Percentiles rank a stretch among this genome's conserved stretches.
Conservation (phyloP, 768 basidiomycete genomes). For the Cytidiella melzeri region DNA sequence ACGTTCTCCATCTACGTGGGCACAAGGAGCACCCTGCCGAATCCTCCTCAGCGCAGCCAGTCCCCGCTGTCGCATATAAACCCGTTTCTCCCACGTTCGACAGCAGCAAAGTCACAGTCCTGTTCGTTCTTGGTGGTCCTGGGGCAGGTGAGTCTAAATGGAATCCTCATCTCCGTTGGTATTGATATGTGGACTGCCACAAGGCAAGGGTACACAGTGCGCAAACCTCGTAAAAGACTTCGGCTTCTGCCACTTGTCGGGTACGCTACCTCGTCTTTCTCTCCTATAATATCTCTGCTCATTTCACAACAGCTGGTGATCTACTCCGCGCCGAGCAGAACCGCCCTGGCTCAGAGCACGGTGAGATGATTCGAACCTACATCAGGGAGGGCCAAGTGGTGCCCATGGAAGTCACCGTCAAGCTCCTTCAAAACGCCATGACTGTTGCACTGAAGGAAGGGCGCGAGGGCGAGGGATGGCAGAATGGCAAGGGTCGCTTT, state of each 20-base stretch:
- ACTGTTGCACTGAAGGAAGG: constrained; percentile 41
- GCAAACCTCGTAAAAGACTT: constrained; percentile 76
- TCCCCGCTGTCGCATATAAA: constrained; percentile 1
- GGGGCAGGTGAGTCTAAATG: constrained; percentile 66
- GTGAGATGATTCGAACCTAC: constrained; percentile 77
- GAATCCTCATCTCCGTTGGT: constrained; percentile 4
- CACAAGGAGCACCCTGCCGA: constrained; percentile 7
- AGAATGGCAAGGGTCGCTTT: constrained; percentile 72
- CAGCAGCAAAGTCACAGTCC: constrained; percentile 67
- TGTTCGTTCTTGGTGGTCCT: constrained; percentile 96
- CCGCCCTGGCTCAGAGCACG: constrained; percentile 77
- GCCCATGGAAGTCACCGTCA: constrained; percentile 95
- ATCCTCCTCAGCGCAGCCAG: not conserved
- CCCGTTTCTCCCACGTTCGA: constrained; percentile 50
- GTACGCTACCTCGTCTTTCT: constrained; percentile 35
- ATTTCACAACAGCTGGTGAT: constrained; percentile 71
- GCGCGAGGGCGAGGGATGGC: constrained; percentile 52
- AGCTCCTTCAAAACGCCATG: constrained; percentile 94
- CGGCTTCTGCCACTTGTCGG: constrained; percentile 89
- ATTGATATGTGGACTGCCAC: constrained; percentile 1
- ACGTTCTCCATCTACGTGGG: constrained; percentile 28
- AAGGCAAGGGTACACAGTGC: constrained; percentile 97
- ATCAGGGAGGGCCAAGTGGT: constrained; percentile 93
- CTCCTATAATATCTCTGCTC: constrained; percentile 9
- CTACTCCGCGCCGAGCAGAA: constrained; percentile 91